Conservation (phyloP, 345 rosid species). For the Cochlearia excelsa region DNA sequence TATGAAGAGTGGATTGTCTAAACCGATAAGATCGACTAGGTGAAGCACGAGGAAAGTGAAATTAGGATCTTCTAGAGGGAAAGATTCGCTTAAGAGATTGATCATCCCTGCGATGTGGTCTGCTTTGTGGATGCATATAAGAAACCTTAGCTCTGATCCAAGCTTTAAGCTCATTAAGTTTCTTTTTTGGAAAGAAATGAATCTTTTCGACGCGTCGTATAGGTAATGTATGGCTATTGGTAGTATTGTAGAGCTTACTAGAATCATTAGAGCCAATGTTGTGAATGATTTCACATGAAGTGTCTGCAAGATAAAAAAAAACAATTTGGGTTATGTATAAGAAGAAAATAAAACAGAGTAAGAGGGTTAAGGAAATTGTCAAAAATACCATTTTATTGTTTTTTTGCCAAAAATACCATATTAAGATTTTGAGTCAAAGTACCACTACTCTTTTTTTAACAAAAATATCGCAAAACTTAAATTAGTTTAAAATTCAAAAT, state of each 20-base stretch:
- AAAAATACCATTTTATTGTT: too few species aligned
- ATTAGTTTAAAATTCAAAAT: too few species aligned
- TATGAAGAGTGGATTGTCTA: slow-evolving; percentile 33
- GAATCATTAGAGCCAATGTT: slow-evolving; percentile 22
- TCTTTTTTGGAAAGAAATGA: slow-evolving; percentile 46
- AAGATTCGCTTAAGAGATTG: slow-evolving; percentile 31
- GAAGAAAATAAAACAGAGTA: not conserved
- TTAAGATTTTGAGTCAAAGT: too few species aligned
- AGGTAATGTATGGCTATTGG: slow-evolving; percentile 32
- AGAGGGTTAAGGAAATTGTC: too few species aligned
- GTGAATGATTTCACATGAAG: slow-evolving; percentile 27
- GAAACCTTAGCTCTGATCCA: slow-evolving; percentile 37
- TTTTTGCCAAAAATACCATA: too few species aligned
- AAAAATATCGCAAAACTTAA: too few species aligned
- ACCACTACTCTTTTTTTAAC: too few species aligned
- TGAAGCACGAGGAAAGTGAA: slow-evolving; percentile 30
- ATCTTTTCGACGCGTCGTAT: slow-evolving; percentile 44
- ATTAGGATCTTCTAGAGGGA: slow-evolving; percentile 19
- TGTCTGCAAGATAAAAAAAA: slow-evolving; percentile 6
- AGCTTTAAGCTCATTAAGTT: slow-evolving; percentile 35
- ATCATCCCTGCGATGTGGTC: slow-evolving; percentile 35
- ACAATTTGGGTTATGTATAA: not conserved
- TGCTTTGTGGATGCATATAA: slow-evolving; percentile 51
- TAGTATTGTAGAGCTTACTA: slow-evolving; percentile 25
- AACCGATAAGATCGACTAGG: slow-evolving; percentile 35